Percentiles rank a stretch among this genome's conserved stretches.
Conservation (phyloP, 2,329 filamentous ascomycete genomes). For the Pyrenochaeta sp. region DNA sequence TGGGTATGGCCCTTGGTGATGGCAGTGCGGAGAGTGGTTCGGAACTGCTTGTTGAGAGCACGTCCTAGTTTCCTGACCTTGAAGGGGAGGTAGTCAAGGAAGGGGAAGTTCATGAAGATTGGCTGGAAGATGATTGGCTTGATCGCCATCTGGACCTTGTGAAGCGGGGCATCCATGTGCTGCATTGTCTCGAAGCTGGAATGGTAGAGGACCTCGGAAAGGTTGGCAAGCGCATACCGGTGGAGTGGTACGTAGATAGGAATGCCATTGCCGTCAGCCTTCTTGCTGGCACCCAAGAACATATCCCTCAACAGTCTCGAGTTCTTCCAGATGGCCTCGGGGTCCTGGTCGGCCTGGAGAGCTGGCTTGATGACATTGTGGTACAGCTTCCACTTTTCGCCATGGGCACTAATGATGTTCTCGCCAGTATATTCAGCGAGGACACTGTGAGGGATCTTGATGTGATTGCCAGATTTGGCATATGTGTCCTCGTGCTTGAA, state of each 20-base stretch:
- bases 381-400: conserved; percentile 41
- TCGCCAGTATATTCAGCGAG: conserved; percentile 41
- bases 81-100: conserved; percentile 30
- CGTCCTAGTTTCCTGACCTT: conserved; percentile 28
- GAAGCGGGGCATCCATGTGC: conserved; percentile 24
- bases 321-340: conserved; percentile 30
- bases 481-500: conserved; percentile 41
- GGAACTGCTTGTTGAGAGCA: conserved; percentile 26
- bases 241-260: conserved; percentile 45
- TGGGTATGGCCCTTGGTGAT: conserved; percentile 34
- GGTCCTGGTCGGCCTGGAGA: conserved; percentile 36
- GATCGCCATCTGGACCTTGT: conserved; percentile 31
- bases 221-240: conserved; percentile 48
- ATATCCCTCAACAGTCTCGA: conserved; percentile 32
- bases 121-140: conserved; percentile 38
- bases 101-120: conserved; percentile 36
- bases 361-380: conserved; percentile 39
- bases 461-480: conserved; percentile 41
- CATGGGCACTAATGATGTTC: conserved; percentile 44
- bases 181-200: conserved; percentile 36
- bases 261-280: conserved; percentile 24
- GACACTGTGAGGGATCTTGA: conserved; percentile 42
- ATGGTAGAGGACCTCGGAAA: conserved; percentile 41
- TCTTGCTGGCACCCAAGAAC: conserved; percentile 38
- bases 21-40: conserved; percentile 23